Conservation (phyloP, 2,329 filamentous ascomycete species). For the Neurospora crassa region DNA sequence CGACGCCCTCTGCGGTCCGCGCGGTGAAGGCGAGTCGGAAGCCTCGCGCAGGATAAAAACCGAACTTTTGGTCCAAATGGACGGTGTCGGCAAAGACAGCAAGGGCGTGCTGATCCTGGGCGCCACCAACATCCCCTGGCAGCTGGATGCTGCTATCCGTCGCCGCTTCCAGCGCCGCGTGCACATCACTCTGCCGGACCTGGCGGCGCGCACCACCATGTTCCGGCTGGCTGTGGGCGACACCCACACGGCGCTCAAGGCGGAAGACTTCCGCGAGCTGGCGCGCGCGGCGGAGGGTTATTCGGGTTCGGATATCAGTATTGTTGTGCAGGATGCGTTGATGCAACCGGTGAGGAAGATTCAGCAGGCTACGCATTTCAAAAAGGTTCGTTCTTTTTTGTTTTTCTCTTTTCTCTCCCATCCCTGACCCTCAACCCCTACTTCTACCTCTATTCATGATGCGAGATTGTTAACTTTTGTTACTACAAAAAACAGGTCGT, state of each 20-base stretch:
- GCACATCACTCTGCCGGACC: constrained; percentile 86
- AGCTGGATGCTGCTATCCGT: constrained; percentile 90
- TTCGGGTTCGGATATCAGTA: constrained; percentile 90
- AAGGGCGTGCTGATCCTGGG: constrained; percentile 90
- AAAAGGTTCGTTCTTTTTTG: constrained; percentile 49
- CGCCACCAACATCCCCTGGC: constrained; percentile 98
- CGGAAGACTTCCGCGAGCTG: constrained; percentile 69
- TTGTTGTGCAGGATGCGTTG: constrained; percentile 88
- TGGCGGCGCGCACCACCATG: constrained; percentile 81
- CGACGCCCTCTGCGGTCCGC: constrained; percentile 87
- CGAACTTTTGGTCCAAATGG: constrained; percentile 97
- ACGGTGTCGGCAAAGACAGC: constrained; percentile 93
- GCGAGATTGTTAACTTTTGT: constrained; percentile 6
- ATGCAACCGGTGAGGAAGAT: constrained; percentile 98
- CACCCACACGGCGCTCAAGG: constrained; percentile 75
- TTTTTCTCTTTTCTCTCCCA: background rate
- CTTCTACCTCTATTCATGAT: background rate
- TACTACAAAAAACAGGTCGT: constrained; percentile 44
- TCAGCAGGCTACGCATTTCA: constrained; percentile 95
- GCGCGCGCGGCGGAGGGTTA: constrained; percentile 84
- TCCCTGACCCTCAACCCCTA: background rate
- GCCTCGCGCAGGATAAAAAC: constrained; percentile 97
- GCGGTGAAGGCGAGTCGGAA: constrained; percentile 92
- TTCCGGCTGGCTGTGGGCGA: constrained; percentile 91
- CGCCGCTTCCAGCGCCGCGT: constrained; percentile 93